A percentile compares a stretch with the other conserved stretches of the same genome.
These are phyloP conservation scores for Pestalotiopsis sp. DNA, from an alignment of 2,329 filamentous ascomycete species.

Conservation along the genomic window DNA sequence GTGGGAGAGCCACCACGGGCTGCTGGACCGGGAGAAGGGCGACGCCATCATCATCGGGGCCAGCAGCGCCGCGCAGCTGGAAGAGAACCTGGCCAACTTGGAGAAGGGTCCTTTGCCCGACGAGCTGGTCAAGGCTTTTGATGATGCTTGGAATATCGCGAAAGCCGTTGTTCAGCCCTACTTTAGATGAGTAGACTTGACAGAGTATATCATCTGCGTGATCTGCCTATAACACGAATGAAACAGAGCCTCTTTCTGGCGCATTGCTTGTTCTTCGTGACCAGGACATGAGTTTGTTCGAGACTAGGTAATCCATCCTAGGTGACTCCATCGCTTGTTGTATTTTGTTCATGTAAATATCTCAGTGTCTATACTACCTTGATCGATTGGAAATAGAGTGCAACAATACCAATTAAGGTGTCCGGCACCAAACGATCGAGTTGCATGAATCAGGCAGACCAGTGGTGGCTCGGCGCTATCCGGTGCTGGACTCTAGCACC, in stretches of 20 bases:
- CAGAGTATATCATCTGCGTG: too few relatives aligned
- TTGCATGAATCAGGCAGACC: background rate
- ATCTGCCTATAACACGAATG: too few relatives aligned
- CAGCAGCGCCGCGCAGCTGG: conserved; percentile 3
- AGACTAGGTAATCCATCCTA: too few relatives aligned
- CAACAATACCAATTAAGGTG: background rate
- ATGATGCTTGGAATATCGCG: background rate
- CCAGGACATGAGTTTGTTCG: too few relatives aligned
- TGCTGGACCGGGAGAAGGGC: conserved; percentile 2
- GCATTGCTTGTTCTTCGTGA: background rate
- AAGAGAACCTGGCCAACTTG: conserved; percentile 8
- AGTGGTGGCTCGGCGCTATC: background rate
- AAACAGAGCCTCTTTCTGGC: too few relatives aligned
- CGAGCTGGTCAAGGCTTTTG: conserved; percentile 8
- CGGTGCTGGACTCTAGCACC: background rate
- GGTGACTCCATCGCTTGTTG: too few relatives aligned
- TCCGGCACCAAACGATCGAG: background rate
- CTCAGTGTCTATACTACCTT: too few relatives aligned
- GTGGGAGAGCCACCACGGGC: conserved; percentile 11
- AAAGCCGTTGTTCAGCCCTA: background rate
- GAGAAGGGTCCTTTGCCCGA: conserved; percentile 1
- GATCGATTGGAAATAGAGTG: background rate
- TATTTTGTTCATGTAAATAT: too few relatives aligned
- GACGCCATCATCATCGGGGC: conserved; percentile 12
- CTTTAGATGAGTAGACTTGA: background rate